Evolutionary conservation across 2,329 filamentous ascomycete species (phyloP).

Genomic region (Acarospora socialis): DNA sequence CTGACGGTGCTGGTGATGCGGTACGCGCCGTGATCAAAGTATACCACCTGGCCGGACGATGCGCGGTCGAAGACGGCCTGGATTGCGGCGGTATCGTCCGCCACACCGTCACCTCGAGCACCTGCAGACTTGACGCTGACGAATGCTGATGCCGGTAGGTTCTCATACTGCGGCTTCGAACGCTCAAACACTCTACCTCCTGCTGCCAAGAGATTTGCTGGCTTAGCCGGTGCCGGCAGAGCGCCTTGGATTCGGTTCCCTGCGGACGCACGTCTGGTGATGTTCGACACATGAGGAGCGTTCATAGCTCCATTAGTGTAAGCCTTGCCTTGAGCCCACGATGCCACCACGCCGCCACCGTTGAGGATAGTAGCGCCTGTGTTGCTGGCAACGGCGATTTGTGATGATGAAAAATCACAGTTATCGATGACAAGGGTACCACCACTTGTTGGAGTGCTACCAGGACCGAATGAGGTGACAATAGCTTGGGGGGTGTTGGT

Average conservation of each 20-base stretch:
- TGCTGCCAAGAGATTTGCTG: slow-evolving; percentile 47
- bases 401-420: slow-evolving; percentile 63
- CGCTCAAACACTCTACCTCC: slow-evolving; percentile 63
- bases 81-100: slow-evolving; percentile 77
- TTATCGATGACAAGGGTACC: slow-evolving; percentile 80
- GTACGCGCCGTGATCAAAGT: slow-evolving; percentile 52
- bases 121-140: slow-evolving; percentile 70
- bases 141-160: slow-evolving; percentile 52
- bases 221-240: slow-evolving; percentile 45
- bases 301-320: slow-evolving; percentile 36
- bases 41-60: slow-evolving; percentile 45
- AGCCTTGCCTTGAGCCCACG: slow-evolving; percentile 67
- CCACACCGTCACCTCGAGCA: slow-evolving; percentile 72
- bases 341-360: slow-evolving; percentile 53
- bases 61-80: slow-evolving; percentile 62
- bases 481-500: slow-evolving; percentile 63
- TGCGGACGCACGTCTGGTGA: slow-evolving; percentile 23
- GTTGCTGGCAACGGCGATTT: slow-evolving; percentile 48
- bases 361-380: slow-evolving; percentile 48
- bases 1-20: slow-evolving; percentile 45
- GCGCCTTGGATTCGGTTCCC: slow-evolving; percentile 43
- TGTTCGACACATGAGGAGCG: slow-evolving; percentile 9
- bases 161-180: slow-evolving; percentile 78
- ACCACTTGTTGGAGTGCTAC: slow-evolving; percentile 52
- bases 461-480: slow-evolving; percentile 52